A percentile compares a stretch with the other conserved stretches of the same genome.
Conservation (phyloP, 1,139 yeast species). For the Saccharomyces hybrid region DNA sequence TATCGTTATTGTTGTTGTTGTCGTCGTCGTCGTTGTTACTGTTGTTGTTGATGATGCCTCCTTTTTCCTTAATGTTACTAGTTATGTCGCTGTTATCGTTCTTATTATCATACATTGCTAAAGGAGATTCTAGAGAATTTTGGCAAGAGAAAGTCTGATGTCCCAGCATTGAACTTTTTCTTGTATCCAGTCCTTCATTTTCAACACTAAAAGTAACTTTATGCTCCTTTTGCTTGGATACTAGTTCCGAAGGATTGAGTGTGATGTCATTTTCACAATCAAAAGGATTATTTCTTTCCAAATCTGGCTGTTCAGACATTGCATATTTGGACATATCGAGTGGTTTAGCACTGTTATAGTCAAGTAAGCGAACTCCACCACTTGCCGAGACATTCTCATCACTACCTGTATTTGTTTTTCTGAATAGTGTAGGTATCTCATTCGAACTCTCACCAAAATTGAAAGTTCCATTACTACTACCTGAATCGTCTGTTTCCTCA, state of each 20-base stretch:
- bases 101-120: background rate
- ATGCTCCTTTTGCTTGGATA: background rate
- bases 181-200: background rate
- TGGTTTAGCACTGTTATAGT: background rate
- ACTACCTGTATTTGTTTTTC: background rate
- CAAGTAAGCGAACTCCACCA: background rate
- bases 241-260: background rate
- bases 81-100: background rate
- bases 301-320: background rate
- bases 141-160: background rate
- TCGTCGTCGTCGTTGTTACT: background rate
- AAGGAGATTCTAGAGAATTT: background rate
- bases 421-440: background rate
- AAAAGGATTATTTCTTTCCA: background rate
- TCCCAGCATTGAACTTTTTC: background rate
- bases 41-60: background rate
- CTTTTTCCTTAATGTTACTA: background rate
- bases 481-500: slow-evolving; percentile 9
- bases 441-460: background rate
- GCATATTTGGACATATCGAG: background rate
- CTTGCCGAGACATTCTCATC: background rate
- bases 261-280: background rate
- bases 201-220: background rate
- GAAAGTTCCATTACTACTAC: background rate
- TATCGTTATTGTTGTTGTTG: background rate